Conservation (phyloP, 2,329 filamentous ascomycete species). For the Pseudocercospora pini-densiflorae region DNA sequence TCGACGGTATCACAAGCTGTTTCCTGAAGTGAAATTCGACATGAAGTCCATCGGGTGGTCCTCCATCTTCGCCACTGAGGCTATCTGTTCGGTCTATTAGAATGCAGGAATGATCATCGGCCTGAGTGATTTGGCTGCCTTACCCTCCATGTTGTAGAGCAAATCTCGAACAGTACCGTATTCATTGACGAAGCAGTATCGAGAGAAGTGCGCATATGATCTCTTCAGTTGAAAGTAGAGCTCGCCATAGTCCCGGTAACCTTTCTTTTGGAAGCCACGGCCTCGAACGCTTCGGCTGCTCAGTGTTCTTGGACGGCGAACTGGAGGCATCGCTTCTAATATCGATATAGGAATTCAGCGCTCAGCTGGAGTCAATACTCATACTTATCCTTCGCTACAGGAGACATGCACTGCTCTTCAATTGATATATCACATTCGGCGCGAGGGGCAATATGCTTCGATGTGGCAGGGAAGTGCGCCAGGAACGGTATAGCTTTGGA, state of each 20-base stretch:
- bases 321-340: not conserved
- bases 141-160: not conserved
- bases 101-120: not conserved
- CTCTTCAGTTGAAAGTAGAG: slow-evolving; percentile 13
- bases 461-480: no score
- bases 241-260: slow-evolving; percentile 10
- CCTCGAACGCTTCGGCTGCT: slow-evolving; percentile 16
- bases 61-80: slow-evolving; percentile 3
- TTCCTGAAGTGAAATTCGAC: slow-evolving; percentile 9
- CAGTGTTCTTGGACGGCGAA: not conserved
- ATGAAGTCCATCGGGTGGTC: slow-evolving; percentile 7
- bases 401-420: no score
- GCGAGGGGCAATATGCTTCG: no score
- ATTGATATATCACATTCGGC: no score
- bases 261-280: slow-evolving; percentile 9
- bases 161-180: not conserved
- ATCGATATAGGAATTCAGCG: not conserved
- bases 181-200: not conserved
- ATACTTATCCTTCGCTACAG: no score
- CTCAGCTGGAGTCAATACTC: no score
- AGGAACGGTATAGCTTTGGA: no score
- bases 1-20: slow-evolving; percentile 5
- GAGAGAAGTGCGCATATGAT: slow-evolving; percentile 13
- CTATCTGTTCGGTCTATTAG: not conserved
- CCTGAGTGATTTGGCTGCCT: not conserved